phyloP scores from a whole-genome alignment of 805 yeast genomes.

The Saccharomyces jurei region DNA sequence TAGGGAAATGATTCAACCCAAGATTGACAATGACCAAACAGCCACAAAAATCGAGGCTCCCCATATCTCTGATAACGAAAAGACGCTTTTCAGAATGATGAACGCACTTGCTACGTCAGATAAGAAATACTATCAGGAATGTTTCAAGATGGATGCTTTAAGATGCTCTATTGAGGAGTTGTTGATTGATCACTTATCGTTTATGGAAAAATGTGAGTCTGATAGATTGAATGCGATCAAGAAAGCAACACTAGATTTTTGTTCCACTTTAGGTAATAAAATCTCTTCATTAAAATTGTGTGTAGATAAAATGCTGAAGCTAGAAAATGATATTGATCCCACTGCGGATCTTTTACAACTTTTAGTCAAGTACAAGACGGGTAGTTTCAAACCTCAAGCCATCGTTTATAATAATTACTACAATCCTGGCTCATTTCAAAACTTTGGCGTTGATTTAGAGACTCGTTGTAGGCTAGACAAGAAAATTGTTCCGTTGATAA shows the following conservation, averaged over 20 bases:
- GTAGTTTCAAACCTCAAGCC: conserved; percentile 65
- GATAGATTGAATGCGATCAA: conserved; percentile 72
- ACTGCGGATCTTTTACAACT: conserved; percentile 56
- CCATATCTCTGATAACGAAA: conserved; percentile 28
- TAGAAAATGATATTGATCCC: conserved; percentile 68
- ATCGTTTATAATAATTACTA: conserved; percentile 73
- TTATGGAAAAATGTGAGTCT: conserved; percentile 75
- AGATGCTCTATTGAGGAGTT: conserved; percentile 71
- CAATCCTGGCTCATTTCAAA: conserved; percentile 56
- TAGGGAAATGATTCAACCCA: not conserved
- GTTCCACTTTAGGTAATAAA: conserved; percentile 56
- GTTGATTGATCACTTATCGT: conserved; percentile 60
- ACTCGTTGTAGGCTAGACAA: conserved; percentile 63
- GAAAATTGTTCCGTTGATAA: conserved; percentile 60
- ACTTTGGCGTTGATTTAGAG: conserved; percentile 73
- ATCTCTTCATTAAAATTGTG: conserved; percentile 49
- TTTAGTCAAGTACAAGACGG: conserved; percentile 62
- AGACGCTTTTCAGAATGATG: conserved; percentile 42
- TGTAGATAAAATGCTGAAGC: conserved; percentile 52
- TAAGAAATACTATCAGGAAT: conserved; percentile 43
- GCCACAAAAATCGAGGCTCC: conserved; percentile 8
- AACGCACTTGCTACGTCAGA: conserved; percentile 56
- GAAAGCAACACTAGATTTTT: conserved; percentile 64
- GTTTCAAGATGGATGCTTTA: conserved; percentile 51
- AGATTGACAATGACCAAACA: not conserved